Percentiles rank a stretch among this genome's conserved stretches.
Evolutionary conservation across 345 rosid species (phyloP).

Genomic region (Nephelium lappaceum): DNA sequence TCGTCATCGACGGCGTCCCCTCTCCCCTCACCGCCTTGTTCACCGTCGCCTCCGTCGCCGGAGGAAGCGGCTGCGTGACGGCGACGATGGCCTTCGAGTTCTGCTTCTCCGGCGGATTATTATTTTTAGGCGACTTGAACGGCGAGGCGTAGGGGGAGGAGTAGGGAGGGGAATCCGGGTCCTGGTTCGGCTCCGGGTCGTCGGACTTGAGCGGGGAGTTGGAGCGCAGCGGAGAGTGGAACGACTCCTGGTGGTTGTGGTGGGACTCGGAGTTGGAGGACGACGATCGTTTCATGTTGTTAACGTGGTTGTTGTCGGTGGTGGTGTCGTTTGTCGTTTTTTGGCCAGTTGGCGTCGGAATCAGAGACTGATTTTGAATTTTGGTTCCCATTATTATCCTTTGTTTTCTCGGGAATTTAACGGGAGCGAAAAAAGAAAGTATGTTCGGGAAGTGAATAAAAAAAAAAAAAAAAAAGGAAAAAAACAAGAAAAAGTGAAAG

Average conservation of each 20-base stretch:
- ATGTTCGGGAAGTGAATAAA: slow-evolving; percentile 6
- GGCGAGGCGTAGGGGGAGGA: slow-evolving; percentile 68
- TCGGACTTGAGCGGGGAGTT: slow-evolving; percentile 74
- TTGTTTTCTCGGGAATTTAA: slow-evolving; percentile 9
- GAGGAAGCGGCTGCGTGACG: slow-evolving; percentile 7
- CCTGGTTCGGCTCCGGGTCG: slow-evolving; percentile 38
- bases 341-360: slow-evolving; percentile 1
- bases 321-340: neutral
- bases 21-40: slow-evolving; percentile 55
- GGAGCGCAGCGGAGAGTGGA: slow-evolving; percentile 68
- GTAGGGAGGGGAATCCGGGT: slow-evolving; percentile 48
- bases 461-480: neutral
- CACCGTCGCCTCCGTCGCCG: slow-evolving; percentile 26
- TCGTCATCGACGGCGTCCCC: slow-evolving; percentile 28
- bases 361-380: neutral
- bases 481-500: neutral
- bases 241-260: slow-evolving; percentile 47
- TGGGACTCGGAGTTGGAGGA: slow-evolving; percentile 65
- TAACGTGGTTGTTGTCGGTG: slow-evolving; percentile 16
- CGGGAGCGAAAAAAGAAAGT: slow-evolving; percentile 2
- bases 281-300: slow-evolving; percentile 55
- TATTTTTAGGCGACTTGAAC: slow-evolving; percentile 29
- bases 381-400: slow-evolving; percentile 21
- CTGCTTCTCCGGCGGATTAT: neutral
- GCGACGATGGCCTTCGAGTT: slow-evolving; percentile 57